Conservation (phyloP, 345 rosid species). For the Crucihimalaya himalaica region DNA sequence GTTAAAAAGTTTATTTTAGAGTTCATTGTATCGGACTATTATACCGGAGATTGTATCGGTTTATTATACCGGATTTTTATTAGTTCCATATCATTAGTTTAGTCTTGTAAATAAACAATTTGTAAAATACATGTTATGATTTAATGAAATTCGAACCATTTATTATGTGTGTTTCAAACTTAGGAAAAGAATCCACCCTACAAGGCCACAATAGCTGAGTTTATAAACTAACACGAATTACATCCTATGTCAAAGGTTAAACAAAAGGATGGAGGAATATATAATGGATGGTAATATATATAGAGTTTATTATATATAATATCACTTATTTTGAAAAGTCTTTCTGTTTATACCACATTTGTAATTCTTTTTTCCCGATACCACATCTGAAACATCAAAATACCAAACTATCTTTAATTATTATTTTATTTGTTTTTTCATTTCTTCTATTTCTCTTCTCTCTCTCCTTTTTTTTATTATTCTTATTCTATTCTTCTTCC, state of each 20-base stretch:
- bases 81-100: background rate
- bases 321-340: no score
- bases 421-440: no score
- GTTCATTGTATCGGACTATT: background rate
- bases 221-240: background rate
- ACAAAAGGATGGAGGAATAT: background rate
- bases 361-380: no score
- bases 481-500: no score
- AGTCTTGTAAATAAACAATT: background rate
- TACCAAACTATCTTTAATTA: no score
- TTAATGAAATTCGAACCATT: background rate
- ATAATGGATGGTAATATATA: background rate
- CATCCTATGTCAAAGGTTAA: background rate
- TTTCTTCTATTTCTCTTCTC: no score
- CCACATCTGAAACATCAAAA: no score
- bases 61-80: background rate
- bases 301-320: no score
- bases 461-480: no score
- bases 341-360: no score
- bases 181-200: background rate
- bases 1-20: background rate
- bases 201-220: background rate
- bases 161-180: background rate
- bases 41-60: background rate
- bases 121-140: background rate